phyloP scores from a whole-genome alignment of 768 basidiomycete genomes.

The Hirschioporus abietinus region DNA sequence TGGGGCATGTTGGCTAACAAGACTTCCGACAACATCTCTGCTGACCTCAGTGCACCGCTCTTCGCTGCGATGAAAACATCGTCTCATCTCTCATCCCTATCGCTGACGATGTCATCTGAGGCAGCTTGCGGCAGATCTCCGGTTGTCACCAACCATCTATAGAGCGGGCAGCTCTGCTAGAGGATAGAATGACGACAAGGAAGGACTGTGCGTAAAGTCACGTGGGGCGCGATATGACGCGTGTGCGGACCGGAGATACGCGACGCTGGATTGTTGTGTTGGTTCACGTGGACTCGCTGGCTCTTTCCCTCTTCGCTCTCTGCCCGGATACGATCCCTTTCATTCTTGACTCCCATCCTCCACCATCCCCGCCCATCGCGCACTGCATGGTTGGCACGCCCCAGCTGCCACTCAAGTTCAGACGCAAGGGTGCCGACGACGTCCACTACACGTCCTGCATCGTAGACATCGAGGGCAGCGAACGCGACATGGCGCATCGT shows the following conservation, averaged over 20 bases:
- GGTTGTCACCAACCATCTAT: not conserved
- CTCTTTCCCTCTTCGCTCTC: not conserved
- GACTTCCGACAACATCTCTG: not conserved
- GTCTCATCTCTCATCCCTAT: not conserved
- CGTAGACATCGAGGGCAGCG: not conserved
- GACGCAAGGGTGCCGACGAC: not conserved
- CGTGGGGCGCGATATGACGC: not conserved
- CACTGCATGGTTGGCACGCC: not conserved
- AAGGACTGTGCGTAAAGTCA: not conserved
- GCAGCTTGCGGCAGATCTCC: not conserved
- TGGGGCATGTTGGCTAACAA: not conserved
- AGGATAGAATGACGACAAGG: not conserved
- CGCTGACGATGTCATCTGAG: not conserved
- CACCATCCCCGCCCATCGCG: not conserved
- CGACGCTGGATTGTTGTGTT: not conserved
- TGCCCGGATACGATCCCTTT: not conserved
- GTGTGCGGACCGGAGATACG: conserved; percentile 1
- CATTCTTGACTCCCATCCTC: not conserved
- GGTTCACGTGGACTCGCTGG: not conserved
- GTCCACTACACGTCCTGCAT: not conserved
- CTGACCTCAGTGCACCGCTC: not conserved
- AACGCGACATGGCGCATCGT: not conserved
- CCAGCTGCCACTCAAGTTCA: not conserved
- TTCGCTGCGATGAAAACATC: not conserved
- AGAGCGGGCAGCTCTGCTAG: not conserved